Conservation (phyloP, 805 yeast genomes). For the Metschnikowia cerradonensis region DNA sequence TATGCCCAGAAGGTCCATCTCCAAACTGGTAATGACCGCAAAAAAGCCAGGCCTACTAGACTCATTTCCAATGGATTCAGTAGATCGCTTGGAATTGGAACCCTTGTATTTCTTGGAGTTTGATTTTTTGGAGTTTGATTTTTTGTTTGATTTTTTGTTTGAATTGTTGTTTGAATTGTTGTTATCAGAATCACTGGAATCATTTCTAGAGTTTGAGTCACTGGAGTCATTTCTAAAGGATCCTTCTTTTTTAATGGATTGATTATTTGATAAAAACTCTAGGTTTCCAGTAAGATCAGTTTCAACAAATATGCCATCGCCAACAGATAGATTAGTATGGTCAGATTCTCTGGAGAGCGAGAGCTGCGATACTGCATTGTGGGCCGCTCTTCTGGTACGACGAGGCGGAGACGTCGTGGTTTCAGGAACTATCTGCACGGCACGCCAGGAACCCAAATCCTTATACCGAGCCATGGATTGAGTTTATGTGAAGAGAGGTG, state of each 20-base stretch:
- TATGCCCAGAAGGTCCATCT: conserved; percentile 2
- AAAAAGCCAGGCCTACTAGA: background rate
- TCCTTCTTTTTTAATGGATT: too few species aligned
- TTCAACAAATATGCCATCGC: conserved; percentile 48
- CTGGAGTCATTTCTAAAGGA: background rate
- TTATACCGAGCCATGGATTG: conserved; percentile 7
- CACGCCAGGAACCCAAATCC: conserved; percentile 16
- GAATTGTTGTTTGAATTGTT: too few species aligned
- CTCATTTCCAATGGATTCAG: too few species aligned
- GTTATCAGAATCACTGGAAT: background rate
- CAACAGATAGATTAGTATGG: conserved; percentile 46
- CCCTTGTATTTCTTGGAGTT: too few species aligned
- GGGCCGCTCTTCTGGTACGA: conserved; percentile 18
- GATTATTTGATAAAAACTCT: too few species aligned
- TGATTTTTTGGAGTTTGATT: too few species aligned
- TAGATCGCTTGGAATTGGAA: too few species aligned
- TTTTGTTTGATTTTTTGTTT: too few species aligned
- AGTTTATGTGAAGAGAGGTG: background rate
- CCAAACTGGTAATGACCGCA: background rate
- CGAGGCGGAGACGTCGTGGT: conserved; percentile 13
- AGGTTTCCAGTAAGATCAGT: background rate
- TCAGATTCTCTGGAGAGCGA: conserved; percentile 29
- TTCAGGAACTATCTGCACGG: conserved; percentile 4
- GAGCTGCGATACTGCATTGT: background rate
- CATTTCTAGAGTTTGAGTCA: too few species aligned